These are phyloP conservation scores for Wickerhamiella infanticola DNA, from an alignment of 1,139 yeast species.

Conservation along the genomic window DNA sequence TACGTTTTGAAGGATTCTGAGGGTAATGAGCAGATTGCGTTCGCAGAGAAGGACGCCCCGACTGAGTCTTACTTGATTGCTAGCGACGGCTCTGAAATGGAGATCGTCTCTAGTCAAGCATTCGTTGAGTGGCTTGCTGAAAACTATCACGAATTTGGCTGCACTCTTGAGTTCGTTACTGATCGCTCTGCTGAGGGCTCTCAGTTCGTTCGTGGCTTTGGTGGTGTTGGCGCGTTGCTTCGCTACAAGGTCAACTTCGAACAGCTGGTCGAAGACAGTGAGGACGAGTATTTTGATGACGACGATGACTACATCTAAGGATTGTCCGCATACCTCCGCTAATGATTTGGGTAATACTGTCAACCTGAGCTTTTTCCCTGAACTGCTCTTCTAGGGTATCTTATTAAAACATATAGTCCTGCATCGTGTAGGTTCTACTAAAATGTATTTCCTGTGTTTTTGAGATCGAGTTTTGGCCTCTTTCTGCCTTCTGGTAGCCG, in stretches of 20 bases:
- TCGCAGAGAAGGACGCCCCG: slow-evolving; percentile 44
- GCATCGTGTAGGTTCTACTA: no score
- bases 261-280: slow-evolving; percentile 78
- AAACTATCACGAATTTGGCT: slow-evolving; percentile 86
- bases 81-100: slow-evolving; percentile 81
- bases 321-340: no score
- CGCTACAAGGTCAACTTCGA: slow-evolving; percentile 96
- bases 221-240: slow-evolving; percentile 94
- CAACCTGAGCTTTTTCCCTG: background rate
- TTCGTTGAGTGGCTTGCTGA: slow-evolving; percentile 96
- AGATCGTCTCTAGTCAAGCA: slow-evolving; percentile 62
- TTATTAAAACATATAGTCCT: no score
- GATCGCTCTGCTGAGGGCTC: slow-evolving; percentile 97
- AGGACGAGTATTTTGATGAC: slow-evolving; percentile 67
- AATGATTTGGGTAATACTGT: background rate
- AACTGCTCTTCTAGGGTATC: no score
- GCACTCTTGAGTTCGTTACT: slow-evolving; percentile 86
- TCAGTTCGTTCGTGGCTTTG: slow-evolving; percentile 92
- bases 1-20: slow-evolving; percentile 75
- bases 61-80: slow-evolving; percentile 54
- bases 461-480: no score
- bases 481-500: no score
- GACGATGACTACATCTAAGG: slow-evolving; percentile 8
- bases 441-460: no score
- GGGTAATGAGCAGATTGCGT: slow-evolving; percentile 54